Evolutionary conservation across 2,329 filamentous ascomycete genomes (phyloP).

Genomic region (Phoma sp.): DNA sequence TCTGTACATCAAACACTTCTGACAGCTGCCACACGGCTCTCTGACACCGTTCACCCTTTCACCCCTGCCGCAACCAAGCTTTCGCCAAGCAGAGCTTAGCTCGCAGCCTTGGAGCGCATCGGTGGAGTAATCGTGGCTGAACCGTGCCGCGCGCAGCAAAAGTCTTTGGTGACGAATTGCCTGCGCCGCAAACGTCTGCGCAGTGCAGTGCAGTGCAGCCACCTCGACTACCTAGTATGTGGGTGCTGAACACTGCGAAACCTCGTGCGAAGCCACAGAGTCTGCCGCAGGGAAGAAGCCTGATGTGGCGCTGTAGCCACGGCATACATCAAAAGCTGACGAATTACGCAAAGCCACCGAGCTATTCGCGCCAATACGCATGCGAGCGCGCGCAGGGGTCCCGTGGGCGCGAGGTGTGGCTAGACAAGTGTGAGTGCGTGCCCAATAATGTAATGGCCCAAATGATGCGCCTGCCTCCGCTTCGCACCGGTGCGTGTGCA

Average conservation of each 20-base stretch:
- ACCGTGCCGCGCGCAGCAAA: not conserved
- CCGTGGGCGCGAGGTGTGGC: conserved; percentile 5
- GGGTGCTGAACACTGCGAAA: not conserved
- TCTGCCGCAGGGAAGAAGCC: no score
- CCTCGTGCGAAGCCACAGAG: no score
- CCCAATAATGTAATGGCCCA: not conserved
- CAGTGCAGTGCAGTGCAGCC: not conserved
- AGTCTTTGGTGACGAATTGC: not conserved
- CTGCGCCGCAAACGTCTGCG: conserved; percentile 6
- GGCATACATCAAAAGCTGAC: conserved; percentile 10
- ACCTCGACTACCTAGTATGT: not conserved
- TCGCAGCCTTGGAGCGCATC: not conserved
- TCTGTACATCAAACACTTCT: not conserved
- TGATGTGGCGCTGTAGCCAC: no score
- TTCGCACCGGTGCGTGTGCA: not conserved
- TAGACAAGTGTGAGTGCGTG: not conserved
- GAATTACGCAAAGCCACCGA: conserved; percentile 8
- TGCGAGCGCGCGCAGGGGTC: not conserved
- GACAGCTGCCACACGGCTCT: conserved; percentile 7
- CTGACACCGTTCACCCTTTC: not conserved
- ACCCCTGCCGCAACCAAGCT: conserved; percentile 21
- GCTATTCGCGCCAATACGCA: conserved; percentile 19
- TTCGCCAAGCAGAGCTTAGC: conserved; percentile 33
- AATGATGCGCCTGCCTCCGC: conserved; percentile 12
- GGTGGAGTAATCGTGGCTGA: conserved; percentile 5